Conservation (phyloP, 352 stramenopile species). For the Pythium periplocum region DNA sequence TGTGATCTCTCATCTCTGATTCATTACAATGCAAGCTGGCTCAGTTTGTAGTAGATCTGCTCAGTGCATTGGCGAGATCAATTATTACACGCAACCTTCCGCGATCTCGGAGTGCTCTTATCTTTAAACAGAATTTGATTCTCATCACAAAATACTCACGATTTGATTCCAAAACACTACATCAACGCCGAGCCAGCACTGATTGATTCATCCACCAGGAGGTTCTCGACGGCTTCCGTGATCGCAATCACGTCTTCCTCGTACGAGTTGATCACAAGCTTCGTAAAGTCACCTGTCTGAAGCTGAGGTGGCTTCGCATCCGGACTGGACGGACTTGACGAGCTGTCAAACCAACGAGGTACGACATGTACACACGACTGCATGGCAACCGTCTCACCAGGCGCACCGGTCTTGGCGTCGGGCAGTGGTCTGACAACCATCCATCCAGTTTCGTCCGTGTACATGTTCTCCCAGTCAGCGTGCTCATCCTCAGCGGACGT, state of each 20-base stretch:
- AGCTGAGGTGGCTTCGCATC: conserved; percentile 9
- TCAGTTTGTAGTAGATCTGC: too few species aligned
- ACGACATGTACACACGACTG: conserved; percentile 42
- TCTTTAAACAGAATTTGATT: neutral
- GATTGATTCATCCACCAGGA: conserved; percentile 35
- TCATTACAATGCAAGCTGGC: too few species aligned
- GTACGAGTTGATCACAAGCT: conserved; percentile 47
- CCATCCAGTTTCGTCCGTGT: conserved; percentile 63
- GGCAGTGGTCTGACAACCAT: conserved; percentile 41
- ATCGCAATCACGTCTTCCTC: conserved; percentile 47
- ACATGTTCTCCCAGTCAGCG: conserved; percentile 36
- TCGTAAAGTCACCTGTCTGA: conserved; percentile 41
- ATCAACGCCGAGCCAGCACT: neutral
- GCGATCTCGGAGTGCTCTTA: neutral
- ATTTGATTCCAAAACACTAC: neutral
- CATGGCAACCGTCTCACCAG: conserved; percentile 23
- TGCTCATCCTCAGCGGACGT: conserved; percentile 28
- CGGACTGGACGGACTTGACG: neutral
- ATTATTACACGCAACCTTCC: neutral
- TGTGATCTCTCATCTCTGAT: too few species aligned
- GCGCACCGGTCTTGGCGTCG: conserved; percentile 4
- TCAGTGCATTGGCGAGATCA: neutral
- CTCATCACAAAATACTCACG: neutral
- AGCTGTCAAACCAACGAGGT: conserved; percentile 11
- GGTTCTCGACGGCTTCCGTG: conserved; percentile 43